These are phyloP conservation scores for Chaetoceros muelleri DNA, from an alignment of 108 stramenopile species.

Conservation along the genomic window DNA sequence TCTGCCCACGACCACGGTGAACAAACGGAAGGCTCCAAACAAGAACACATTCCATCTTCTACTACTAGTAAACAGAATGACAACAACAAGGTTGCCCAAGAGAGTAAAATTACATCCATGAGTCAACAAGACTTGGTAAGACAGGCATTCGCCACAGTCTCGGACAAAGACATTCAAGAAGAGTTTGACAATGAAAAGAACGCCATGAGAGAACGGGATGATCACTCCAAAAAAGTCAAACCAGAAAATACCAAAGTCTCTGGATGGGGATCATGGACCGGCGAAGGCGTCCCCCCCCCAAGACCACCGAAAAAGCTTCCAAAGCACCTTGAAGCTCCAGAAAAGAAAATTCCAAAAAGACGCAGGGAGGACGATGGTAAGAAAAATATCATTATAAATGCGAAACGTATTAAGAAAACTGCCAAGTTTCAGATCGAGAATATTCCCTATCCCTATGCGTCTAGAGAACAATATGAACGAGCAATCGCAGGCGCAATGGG, in stretches of 20 bases:
- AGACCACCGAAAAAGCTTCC: constrained; percentile 49
- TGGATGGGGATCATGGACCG: constrained; percentile 90
- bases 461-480: constrained; percentile 91
- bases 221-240: constrained; percentile 44
- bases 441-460: constrained; percentile 93
- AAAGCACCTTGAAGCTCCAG: constrained; percentile 42
- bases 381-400: constrained; percentile 85
- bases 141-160: constrained; percentile 81
- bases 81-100: neutral
- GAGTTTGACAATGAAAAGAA: constrained; percentile 91
- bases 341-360: constrained; percentile 29
- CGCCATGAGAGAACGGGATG: constrained; percentile 54
- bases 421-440: constrained; percentile 78
- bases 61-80: neutral
- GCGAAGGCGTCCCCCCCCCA: constrained; percentile 68
- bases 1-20: too few species aligned
- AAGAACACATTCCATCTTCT: constrained; percentile 20
- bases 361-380: constrained; percentile 72
- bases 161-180: constrained; percentile 68
- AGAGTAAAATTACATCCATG: constrained; percentile 23
- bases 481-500: constrained; percentile 90
- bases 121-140: constrained; percentile 85
- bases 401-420: constrained; percentile 84
- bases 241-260: constrained; percentile 26
- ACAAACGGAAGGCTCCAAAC: neutral